Conservation (phyloP, 2,329 filamentous ascomycete genomes). For the Trichoderma brevicompactum region DNA sequence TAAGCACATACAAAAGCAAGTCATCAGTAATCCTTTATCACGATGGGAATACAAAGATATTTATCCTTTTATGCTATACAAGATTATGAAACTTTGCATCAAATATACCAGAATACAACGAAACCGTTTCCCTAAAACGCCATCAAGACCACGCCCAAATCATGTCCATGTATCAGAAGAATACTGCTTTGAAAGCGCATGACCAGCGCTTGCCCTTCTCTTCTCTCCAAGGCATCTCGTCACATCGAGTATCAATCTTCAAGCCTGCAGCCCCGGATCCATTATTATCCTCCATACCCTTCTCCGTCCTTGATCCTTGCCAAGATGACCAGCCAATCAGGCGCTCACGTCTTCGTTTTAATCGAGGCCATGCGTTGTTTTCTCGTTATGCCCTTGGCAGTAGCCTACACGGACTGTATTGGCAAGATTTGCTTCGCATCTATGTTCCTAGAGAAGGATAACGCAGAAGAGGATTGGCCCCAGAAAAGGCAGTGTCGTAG, state of each 20-base stretch:
- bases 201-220: not conserved
- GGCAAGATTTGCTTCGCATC: not conserved
- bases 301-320: not conserved
- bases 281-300: not conserved
- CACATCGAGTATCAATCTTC: not conserved
- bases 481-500: not conserved
- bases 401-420: not conserved
- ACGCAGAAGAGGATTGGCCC: not conserved
- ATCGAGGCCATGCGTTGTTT: not conserved
- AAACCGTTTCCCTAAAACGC: slow-evolving; percentile 13
- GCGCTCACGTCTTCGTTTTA: no score
- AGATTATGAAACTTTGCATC: no score
- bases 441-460: not conserved
- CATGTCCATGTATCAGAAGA: not conserved
- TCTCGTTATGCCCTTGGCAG: not conserved
- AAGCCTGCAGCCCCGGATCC: not conserved
- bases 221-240: not conserved
- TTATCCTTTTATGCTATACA: no score
- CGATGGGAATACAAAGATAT: no score
- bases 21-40: no score
- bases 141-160: not conserved
- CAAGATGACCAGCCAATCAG: not conserved
- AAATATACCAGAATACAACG: not conserved
- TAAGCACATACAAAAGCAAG: no score
- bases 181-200: not conserved